Evolutionary conservation across 2,329 filamentous ascomycete genomes (phyloP).

Genomic region (Diaporthe humulicola): DNA sequence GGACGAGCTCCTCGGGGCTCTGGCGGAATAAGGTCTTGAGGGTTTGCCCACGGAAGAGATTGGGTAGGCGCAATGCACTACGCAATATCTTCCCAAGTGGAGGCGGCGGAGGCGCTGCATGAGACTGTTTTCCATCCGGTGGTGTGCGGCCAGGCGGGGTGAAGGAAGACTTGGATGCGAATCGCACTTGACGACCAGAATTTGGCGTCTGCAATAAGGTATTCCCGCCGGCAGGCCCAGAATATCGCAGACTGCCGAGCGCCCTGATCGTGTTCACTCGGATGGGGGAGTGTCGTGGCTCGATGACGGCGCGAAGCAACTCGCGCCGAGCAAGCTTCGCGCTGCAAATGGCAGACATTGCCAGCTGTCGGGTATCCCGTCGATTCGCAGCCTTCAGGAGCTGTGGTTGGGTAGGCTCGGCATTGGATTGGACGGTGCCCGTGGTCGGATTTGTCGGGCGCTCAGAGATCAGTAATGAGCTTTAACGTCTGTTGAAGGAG

Average conservation of each 20-base stretch:
- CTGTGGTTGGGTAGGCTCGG: not conserved
- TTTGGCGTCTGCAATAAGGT: no score
- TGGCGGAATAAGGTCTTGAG: slow-evolving; percentile 55
- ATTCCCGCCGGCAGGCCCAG: not conserved
- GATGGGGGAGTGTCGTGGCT: not conserved
- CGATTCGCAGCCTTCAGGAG: not conserved
- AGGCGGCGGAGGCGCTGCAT: not conserved
- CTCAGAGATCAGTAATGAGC: not conserved
- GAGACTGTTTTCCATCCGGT: not conserved
- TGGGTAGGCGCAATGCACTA: slow-evolving; percentile 44
- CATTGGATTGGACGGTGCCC: not conserved
- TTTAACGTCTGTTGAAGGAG: not conserved
- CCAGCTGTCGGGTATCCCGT: not conserved
- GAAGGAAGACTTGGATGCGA: not conserved
- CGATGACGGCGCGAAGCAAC: slow-evolving; percentile 32
- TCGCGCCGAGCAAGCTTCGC: slow-evolving; percentile 34
- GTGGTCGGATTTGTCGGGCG: not conserved
- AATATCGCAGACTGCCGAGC: not conserved
- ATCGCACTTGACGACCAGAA: slow-evolving; percentile 24
- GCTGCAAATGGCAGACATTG: slow-evolving; percentile 34
- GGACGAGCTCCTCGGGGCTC: slow-evolving; percentile 58
- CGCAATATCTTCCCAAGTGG: slow-evolving; percentile 31
- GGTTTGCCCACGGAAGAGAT: slow-evolving; percentile 54
- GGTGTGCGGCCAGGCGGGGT: not conserved
- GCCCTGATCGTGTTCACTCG: slow-evolving; percentile 9